Conservation (phyloP, 768 basidiomycete genomes). For the Calocera viscosa region DNA sequence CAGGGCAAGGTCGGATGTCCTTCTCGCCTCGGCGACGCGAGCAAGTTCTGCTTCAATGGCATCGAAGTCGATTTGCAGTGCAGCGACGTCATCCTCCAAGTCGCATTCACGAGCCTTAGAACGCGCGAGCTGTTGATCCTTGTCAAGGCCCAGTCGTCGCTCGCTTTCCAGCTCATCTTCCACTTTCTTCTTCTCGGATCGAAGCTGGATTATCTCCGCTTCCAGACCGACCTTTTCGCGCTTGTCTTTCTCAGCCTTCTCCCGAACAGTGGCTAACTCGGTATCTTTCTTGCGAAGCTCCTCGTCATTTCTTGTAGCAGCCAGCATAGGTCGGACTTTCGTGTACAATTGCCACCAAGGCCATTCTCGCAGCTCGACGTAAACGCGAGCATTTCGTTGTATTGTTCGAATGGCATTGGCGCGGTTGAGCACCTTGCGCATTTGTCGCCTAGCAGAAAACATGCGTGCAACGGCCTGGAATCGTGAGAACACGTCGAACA, state of each 20-base stretch:
- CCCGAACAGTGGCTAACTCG: constrained; percentile 66
- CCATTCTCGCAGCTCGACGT: constrained; percentile 84
- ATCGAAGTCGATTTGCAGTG: constrained; percentile 72
- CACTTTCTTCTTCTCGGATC: constrained; percentile 70
- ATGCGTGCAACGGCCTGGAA: constrained; percentile 77
- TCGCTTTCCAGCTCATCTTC: constrained; percentile 76
- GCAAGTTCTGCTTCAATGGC: constrained; percentile 76
- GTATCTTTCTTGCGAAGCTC: constrained; percentile 78
- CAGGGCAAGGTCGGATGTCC: constrained; percentile 67
- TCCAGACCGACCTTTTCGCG: constrained; percentile 68
- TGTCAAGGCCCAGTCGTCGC: constrained; percentile 63
- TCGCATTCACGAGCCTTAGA: constrained; percentile 76
- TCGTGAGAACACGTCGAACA: constrained; percentile 79
- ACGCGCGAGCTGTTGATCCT: constrained; percentile 67
- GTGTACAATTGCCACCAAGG: constrained; percentile 99
- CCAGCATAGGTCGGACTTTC: constrained; percentile 86
- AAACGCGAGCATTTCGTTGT: constrained; percentile 85
- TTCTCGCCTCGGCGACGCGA: constrained; percentile 61
- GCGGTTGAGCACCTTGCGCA: constrained; percentile 88
- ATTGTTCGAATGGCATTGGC: constrained; percentile 84
- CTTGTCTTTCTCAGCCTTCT: constrained; percentile 77
- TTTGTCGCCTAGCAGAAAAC: constrained; percentile 77
- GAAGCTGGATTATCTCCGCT: constrained; percentile 54
- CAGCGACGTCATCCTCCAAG: constrained; percentile 70
- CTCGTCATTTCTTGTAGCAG: constrained; percentile 84